Conservation (phyloP, 148 eudicot genomes). For the Persicaria maculosa region DNA sequence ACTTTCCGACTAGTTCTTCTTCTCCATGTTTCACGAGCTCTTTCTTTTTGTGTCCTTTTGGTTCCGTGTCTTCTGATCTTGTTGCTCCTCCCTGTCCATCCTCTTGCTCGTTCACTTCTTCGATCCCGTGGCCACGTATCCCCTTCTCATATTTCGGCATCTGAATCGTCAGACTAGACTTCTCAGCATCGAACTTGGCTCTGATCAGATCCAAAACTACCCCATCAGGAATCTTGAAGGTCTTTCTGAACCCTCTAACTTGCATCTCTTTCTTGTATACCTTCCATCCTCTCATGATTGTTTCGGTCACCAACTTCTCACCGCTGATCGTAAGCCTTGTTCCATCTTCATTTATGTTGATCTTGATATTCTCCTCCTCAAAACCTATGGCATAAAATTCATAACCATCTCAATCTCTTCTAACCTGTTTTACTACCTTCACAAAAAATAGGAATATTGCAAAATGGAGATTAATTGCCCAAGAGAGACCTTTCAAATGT, state of each 20-base stretch:
- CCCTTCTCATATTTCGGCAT: constrained; percentile 70
- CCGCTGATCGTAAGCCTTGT: constrained; percentile 45
- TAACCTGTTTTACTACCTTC: not conserved
- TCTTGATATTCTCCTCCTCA: constrained; percentile 33
- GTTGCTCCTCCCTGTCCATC: constrained; percentile 3
- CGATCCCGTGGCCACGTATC: constrained; percentile 32
- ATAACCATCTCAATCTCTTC: not conserved
- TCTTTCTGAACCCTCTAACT: constrained; percentile 37
- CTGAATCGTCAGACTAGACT: constrained; percentile 40
- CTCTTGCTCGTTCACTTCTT: constrained; percentile 35
- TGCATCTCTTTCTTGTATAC: constrained; percentile 38
- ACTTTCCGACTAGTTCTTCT: not conserved
- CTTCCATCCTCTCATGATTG: constrained; percentile 35
- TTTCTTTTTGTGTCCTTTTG: not conserved
- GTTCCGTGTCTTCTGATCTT: constrained; percentile 2
- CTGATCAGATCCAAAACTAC: constrained; percentile 48
- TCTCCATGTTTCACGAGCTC: constrained; percentile 3
- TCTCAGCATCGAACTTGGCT: constrained; percentile 47
- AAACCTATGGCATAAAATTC: constrained; percentile 31
- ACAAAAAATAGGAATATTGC: not conserved
- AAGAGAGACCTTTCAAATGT: constrained; percentile 51
- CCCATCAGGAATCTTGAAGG: constrained; percentile 51
- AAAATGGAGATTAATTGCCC: not conserved
- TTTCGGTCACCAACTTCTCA: constrained; percentile 50
- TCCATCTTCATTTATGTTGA: constrained; percentile 64